Percentiles rank a stretch among this genome's conserved stretches.
These are phyloP conservation scores for Coprinopsis sp. DNA, from an alignment of 768 basidiomycete genomes.

Conservation along the genomic window DNA sequence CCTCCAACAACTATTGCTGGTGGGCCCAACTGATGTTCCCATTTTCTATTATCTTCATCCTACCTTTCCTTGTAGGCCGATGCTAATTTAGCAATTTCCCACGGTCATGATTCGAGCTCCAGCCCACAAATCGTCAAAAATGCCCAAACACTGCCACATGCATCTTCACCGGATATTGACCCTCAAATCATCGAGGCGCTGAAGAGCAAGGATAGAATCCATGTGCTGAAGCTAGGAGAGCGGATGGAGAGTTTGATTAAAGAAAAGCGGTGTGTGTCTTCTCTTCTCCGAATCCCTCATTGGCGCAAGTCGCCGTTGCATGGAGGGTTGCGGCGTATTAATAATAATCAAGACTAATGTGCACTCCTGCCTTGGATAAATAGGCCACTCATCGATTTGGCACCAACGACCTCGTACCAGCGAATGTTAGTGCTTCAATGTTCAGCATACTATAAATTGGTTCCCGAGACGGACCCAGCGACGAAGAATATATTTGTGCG, in stretches of 20 bases:
- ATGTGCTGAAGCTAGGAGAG: slow-evolving; percentile 86
- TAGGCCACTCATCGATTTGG: slow-evolving; percentile 62
- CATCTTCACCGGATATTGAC: slow-evolving; percentile 51
- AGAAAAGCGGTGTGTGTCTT: slow-evolving; percentile 58
- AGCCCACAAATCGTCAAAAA: too few relatives aligned
- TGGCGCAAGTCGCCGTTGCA: too few relatives aligned
- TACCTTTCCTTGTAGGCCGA: too few relatives aligned
- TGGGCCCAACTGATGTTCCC: too few relatives aligned
- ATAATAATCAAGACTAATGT: too few relatives aligned
- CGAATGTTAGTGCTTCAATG: slow-evolving; percentile 83
- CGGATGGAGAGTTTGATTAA: slow-evolving; percentile 75
- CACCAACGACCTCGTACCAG: slow-evolving; percentile 75
- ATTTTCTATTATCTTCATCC: too few relatives aligned
- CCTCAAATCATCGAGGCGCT: slow-evolving; percentile 82
- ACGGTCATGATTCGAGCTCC: too few relatives aligned
- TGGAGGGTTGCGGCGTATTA: too few relatives aligned
- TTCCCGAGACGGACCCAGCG: slow-evolving; percentile 59
- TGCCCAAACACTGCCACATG: too few relatives aligned
- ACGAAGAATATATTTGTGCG: slow-evolving; percentile 61
- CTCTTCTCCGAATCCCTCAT: slow-evolving; percentile 3
- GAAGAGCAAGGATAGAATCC: slow-evolving; percentile 82
- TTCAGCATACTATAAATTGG: slow-evolving; percentile 73
- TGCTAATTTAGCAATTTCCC: too few relatives aligned
- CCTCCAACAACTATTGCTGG: too few relatives aligned
- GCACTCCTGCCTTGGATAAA: too few relatives aligned